Evolutionary conservation across 2,329 filamentous ascomycete species (phyloP).

Genomic region (Fusarium siculi): DNA sequence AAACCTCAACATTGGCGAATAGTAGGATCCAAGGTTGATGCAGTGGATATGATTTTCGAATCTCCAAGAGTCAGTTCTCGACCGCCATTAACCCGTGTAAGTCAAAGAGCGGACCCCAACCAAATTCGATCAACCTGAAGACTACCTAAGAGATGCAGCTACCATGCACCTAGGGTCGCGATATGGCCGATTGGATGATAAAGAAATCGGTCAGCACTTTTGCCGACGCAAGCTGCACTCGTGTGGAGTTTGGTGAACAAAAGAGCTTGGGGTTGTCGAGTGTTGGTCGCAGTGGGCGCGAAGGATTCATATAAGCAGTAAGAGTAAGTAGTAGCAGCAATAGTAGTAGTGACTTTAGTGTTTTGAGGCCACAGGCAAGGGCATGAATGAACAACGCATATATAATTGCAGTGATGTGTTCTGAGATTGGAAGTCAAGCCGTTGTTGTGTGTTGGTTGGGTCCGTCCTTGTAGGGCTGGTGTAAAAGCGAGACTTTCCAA

Average conservation of each 20-base stretch:
- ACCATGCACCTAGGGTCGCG: slow-evolving; percentile 13
- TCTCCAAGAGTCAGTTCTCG: neutral
- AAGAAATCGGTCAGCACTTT: slow-evolving; percentile 19
- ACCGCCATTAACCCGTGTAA: slow-evolving; percentile 20
- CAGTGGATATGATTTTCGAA: neutral
- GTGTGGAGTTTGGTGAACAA: slow-evolving; percentile 19
- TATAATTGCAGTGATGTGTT: neutral
- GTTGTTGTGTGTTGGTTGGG: neutral
- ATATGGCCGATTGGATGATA: slow-evolving; percentile 19
- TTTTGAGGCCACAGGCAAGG: neutral
- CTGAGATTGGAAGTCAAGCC: neutral
- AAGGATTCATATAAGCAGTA: slow-evolving; percentile 6
- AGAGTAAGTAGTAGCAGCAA: neutral
- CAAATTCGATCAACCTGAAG: slow-evolving; percentile 9
- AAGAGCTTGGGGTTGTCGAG: neutral
- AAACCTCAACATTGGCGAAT: neutral
- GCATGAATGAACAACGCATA: neutral
- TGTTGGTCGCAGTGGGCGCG: neutral
- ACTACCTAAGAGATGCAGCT: neutral
- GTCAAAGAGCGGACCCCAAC: slow-evolving; percentile 23
- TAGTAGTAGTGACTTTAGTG: neutral
- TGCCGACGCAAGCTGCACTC: slow-evolving; percentile 11
- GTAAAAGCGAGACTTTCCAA: neutral
- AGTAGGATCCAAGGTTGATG: neutral
- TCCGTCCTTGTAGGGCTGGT: neutral